phyloP scores from a whole-genome alignment of 2,329 filamentous ascomycete genomes.

The Penicillium vulpinum region DNA sequence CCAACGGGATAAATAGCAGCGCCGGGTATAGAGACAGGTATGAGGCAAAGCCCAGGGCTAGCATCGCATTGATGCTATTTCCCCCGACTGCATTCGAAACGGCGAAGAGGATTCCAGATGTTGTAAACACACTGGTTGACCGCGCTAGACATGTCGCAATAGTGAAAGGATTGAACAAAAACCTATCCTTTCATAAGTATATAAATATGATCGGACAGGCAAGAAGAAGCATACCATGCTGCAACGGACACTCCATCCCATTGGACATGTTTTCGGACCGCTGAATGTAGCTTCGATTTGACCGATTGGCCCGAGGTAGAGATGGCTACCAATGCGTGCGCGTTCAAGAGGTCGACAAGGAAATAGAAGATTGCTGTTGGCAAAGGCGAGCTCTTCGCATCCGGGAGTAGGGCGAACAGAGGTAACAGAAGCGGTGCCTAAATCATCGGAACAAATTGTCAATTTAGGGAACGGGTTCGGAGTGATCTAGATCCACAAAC shows the following conservation, averaged over 20 bases:
- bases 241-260: slow-evolving; percentile 76
- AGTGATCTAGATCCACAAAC: slow-evolving; percentile 34
- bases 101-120: slow-evolving; percentile 80
- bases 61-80: slow-evolving; percentile 71
- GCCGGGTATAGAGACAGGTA: slow-evolving; percentile 92
- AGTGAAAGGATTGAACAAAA: slow-evolving; percentile 92
- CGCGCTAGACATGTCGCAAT: slow-evolving; percentile 87
- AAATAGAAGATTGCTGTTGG: slow-evolving; percentile 81
- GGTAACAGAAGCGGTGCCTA: slow-evolving; percentile 86
- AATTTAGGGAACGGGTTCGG: slow-evolving; percentile 1
- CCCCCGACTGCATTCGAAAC: slow-evolving; percentile 77
- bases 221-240: slow-evolving; percentile 62
- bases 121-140: slow-evolving; percentile 85
- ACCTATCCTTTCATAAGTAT: slow-evolving; percentile 54
- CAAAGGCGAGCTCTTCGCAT: slow-evolving; percentile 64
- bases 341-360: slow-evolving; percentile 76
- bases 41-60: slow-evolving; percentile 81
- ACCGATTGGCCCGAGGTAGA: slow-evolving; percentile 77
- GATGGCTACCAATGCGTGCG: slow-evolving; percentile 74
- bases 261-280: slow-evolving; percentile 69
- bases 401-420: slow-evolving; percentile 84
- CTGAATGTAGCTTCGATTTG: slow-evolving; percentile 73
- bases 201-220: background rate
- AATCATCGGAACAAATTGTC: slow-evolving; percentile 8
- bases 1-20: slow-evolving; percentile 78